phyloP scores from a whole-genome alignment of 257 asterid species.

The Solanum corneliomulleri region DNA sequence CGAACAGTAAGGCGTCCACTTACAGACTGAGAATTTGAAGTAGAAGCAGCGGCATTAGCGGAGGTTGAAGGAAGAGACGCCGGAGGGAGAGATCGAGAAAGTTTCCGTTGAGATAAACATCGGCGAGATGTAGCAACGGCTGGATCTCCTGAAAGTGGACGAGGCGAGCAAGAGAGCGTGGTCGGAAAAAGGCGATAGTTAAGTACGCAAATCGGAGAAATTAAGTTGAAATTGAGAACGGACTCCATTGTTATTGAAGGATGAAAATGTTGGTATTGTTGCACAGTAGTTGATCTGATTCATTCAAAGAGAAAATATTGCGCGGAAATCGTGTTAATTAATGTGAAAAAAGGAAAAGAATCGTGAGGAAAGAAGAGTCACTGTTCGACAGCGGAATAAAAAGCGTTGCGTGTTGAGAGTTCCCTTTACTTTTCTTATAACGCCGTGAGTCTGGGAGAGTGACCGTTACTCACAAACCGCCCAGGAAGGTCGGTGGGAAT shows the following conservation, averaged over 20 bases:
- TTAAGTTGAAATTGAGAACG: slow-evolving; percentile 1
- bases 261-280: neutral
- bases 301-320: neutral
- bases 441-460: neutral
- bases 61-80: slow-evolving; percentile 18
- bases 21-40: slow-evolving; percentile 48
- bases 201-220: neutral
- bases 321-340: neutral
- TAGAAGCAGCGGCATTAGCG: slow-evolving; percentile 12
- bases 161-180: slow-evolving; percentile 3
- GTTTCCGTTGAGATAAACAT: slow-evolving; percentile 7
- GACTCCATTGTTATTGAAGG: neutral
- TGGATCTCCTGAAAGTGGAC: neutral
- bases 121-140: slow-evolving; percentile 8
- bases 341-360: neutral
- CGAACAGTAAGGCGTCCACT: slow-evolving; percentile 6
- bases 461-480: neutral
- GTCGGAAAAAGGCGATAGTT: slow-evolving; percentile 11
- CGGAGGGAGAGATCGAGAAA: slow-evolving; percentile 11
- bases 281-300: neutral
- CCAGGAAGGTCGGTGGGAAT: neutral
- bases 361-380: neutral
- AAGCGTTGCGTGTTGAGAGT: neutral
- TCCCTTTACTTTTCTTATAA: neutral
- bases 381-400: neutral